Conservation (phyloP, 179 eudicot species). For the Silene vulgaris region DNA sequence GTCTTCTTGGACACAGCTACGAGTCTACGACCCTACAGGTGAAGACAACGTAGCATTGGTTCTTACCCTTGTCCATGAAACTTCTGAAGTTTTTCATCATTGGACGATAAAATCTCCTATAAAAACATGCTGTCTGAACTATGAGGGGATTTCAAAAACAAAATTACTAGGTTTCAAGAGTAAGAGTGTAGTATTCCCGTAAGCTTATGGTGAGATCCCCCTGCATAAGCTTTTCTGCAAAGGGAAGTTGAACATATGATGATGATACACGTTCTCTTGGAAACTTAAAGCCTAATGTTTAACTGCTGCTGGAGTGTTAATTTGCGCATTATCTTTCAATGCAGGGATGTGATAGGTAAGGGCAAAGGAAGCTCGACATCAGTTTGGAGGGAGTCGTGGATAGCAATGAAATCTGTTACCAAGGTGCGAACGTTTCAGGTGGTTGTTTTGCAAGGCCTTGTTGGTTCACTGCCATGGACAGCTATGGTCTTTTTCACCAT, state of each 20-base stretch:
- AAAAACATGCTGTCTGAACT: too few species aligned
- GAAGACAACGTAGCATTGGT: too few species aligned
- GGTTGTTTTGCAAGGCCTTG: conserved; percentile 87
- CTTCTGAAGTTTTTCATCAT: too few species aligned
- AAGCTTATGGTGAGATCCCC: too few species aligned
- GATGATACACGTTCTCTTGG: neutral
- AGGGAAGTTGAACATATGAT: neutral
- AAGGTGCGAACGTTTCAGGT: conserved; percentile 77
- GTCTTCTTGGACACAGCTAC: too few species aligned
- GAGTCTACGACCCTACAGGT: too few species aligned
- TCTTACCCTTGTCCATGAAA: too few species aligned
- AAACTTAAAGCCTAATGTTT: neutral
- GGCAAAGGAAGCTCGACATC: conserved; percentile 35
- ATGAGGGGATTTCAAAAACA: too few species aligned
- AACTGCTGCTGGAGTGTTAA: neutral
- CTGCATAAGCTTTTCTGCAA: neutral
- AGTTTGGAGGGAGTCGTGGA: conserved; percentile 69
- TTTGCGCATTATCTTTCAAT: neutral
- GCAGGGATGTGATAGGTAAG: conserved; percentile 53
- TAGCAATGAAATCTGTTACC: conserved; percentile 71
- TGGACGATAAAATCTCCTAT: too few species aligned
- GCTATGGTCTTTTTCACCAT: conserved; percentile 89
- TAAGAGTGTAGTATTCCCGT: too few species aligned
- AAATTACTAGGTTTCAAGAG: too few species aligned
- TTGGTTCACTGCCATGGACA: conserved; percentile 95